Base-by-base conservation (phyloP, 2,329 filamentous ascomycete genomes). In the Neoscytalidium dimidiatum region DNA sequence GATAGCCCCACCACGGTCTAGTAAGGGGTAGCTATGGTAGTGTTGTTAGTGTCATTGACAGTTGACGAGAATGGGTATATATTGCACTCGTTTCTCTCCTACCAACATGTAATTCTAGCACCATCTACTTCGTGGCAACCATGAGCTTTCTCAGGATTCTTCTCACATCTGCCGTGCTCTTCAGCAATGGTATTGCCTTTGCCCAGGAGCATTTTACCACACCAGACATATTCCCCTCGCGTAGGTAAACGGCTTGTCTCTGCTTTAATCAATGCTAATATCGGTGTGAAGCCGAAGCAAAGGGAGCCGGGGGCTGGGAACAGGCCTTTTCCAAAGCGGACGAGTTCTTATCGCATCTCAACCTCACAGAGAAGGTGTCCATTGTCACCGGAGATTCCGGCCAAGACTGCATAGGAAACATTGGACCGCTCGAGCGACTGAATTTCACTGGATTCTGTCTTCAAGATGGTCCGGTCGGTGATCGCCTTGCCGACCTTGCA, bases 401-500 rank as follows among this genome's bases (percentile, higher is more conserved):
- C 7, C 64, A 66, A 2, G 52, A 63, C 41, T 72, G 71, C 64
- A 63, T 75, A 5, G 78, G 77, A 1, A 76, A 75, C 61, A 75
- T 77, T 26, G 70, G 70, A 26, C 71, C 71, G 21, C 74, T 80
- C 21, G 66, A 70, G 11, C 69, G 77, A 6, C 70, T 80, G 7
- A 74, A 75, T 21, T 80, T 78, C 67, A 72, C 68, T 6, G 77
- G 78, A 11, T 67, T 80, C 2, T 81, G 78, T 58, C 68, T 80
- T 1, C 74, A 77, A 19, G 79, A 81, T 66, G 78, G 74, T 7
- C 72, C 75, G 28, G 71, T 74, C 3, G 51, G 51, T 8, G 33
- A 26, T 7, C 51, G 31, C 21, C 19, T 56, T 38, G 33, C 11
- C 2, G 68, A 72, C 14, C 62, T 66, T n/a, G 71, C 74, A 3